phyloP scores from a whole-genome alignment of 192 early-diverging fungal genomes.

The Coemansia sp. region DNA sequence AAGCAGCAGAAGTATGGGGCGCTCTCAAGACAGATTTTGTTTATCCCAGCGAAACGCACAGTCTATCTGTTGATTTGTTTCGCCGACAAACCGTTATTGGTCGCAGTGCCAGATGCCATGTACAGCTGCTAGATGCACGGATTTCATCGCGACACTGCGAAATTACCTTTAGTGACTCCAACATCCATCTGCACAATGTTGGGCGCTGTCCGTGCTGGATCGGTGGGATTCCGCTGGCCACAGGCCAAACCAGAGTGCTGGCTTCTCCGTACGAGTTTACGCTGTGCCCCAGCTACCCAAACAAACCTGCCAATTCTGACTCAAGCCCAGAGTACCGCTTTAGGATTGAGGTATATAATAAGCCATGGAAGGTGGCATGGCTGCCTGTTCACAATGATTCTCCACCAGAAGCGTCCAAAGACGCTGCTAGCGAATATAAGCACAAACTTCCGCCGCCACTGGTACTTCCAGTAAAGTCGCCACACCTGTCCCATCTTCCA shows the following conservation, averaged over 20 bases:
- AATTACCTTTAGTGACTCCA: conserved; percentile 17
- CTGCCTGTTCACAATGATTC: not conserved
- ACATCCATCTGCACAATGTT: conserved; percentile 23
- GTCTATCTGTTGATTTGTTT: conserved; percentile 21
- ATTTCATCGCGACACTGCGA: conserved; percentile 39
- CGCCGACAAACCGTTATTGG: conserved; percentile 29
- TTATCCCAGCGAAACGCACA: not conserved
- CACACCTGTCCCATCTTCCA: conserved; percentile 28
- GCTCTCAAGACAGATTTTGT: conserved; percentile 3
- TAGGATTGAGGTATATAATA: conserved; percentile 17
- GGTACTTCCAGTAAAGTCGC: conserved; percentile 33
- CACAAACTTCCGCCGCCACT: conserved; percentile 19
- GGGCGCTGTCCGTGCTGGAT: conserved; percentile 25
- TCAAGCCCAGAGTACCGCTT: conserved; percentile 16
- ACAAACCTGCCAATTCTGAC: not conserved
- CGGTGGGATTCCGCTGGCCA: conserved; percentile 13
- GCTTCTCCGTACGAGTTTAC: conserved; percentile 21
- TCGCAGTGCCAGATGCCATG: conserved; percentile 31
- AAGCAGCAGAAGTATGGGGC: conserved; percentile 37
- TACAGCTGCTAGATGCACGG: conserved; percentile 32
- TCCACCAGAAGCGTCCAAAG: not conserved
- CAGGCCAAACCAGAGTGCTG: conserved; percentile 12
- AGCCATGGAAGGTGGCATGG: conserved; percentile 47
- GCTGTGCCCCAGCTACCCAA: conserved; percentile 1
- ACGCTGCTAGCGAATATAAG: not conserved